phyloP scores from a whole-genome alignment of 1,284 basidiomycete genomes.

The Heterobasidion occidentale region DNA sequence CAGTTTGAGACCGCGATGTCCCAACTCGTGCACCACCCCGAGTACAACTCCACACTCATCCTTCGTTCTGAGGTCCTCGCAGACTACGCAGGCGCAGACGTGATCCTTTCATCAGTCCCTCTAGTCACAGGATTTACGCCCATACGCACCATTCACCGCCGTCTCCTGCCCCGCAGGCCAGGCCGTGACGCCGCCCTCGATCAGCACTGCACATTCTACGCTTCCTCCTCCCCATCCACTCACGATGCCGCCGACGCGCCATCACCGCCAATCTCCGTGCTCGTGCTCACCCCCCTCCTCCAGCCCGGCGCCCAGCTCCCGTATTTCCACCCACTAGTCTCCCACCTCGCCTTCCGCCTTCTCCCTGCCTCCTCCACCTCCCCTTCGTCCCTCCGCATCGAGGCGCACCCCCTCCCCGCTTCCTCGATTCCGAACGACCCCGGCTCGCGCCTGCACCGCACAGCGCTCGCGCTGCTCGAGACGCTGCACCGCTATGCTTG shows the following conservation, averaged over 20 bases:
- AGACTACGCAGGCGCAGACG: constrained; percentile 25
- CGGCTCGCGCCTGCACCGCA: constrained; percentile 68
- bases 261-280: constrained; percentile 25
- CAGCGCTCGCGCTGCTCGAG: constrained; percentile 74
- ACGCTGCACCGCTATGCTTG: constrained; percentile 81
- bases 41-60: constrained; percentile 80
- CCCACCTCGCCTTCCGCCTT: constrained; percentile 69
- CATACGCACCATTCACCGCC: constrained; percentile 47
- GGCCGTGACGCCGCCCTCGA: constrained; percentile 61
- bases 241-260: constrained; percentile 4
- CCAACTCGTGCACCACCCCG: constrained; percentile 70
- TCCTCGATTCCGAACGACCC: constrained; percentile 41
- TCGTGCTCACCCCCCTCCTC: constrained; percentile 60
- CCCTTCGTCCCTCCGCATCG: constrained; percentile 33
- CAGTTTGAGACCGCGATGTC: constrained; percentile 61
- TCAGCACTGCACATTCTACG: constrained; percentile 68
- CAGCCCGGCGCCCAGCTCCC: constrained; percentile 41
- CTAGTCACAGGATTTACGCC: constrained; percentile 30
- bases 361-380: constrained; percentile 21
- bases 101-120: constrained; percentile 30
- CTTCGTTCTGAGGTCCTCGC: constrained; percentile 61
- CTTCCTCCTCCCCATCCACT: constrained; percentile 13
- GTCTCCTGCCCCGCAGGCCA: constrained; percentile 65
- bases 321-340: constrained; percentile 75
- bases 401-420: constrained; percentile 37